Conservation (phyloP, 1,284 basidiomycete species). For the Earliella scabrosa region DNA sequence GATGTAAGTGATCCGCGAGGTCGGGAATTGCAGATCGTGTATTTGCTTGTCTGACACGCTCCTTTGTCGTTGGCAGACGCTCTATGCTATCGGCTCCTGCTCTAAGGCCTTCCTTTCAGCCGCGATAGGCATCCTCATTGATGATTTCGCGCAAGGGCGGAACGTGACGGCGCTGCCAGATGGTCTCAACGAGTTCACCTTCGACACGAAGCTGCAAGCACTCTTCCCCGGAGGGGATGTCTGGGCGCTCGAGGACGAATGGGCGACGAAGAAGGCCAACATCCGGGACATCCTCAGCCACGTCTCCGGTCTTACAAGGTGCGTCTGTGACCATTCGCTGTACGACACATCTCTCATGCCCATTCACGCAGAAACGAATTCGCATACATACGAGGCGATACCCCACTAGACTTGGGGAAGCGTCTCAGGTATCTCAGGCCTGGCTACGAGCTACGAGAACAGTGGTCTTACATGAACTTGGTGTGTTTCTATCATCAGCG, state of each 20-base stretch:
- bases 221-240: slow-evolving; percentile 36
- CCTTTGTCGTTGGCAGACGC: slow-evolving; percentile 41
- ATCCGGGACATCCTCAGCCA: slow-evolving; percentile 37
- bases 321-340: background rate
- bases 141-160: slow-evolving; percentile 23
- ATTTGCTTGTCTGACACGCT: too few species aligned
- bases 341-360: slow-evolving; percentile 18
- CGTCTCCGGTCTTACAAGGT: slow-evolving; percentile 22
- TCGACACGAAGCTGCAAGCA: slow-evolving; percentile 43
- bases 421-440: slow-evolving; percentile 32
- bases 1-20: background rate
- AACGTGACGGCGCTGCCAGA: slow-evolving; percentile 25
- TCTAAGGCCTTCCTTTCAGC: slow-evolving; percentile 44
- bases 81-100: slow-evolving; percentile 46
- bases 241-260: slow-evolving; percentile 43
- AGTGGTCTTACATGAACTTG: slow-evolving; percentile 46
- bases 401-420: background rate
- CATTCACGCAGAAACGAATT: slow-evolving; percentile 30
- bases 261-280: slow-evolving; percentile 40
- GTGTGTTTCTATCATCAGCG: slow-evolving; percentile 13
- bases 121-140: slow-evolving; percentile 37
- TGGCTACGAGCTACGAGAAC: slow-evolving; percentile 43
- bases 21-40: too few species aligned
- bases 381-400: background rate
- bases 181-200: slow-evolving; percentile 16